phyloP scores from a whole-genome alignment of 2,329 filamentous ascomycete species.

The Sclerotinia nivalis region DNA sequence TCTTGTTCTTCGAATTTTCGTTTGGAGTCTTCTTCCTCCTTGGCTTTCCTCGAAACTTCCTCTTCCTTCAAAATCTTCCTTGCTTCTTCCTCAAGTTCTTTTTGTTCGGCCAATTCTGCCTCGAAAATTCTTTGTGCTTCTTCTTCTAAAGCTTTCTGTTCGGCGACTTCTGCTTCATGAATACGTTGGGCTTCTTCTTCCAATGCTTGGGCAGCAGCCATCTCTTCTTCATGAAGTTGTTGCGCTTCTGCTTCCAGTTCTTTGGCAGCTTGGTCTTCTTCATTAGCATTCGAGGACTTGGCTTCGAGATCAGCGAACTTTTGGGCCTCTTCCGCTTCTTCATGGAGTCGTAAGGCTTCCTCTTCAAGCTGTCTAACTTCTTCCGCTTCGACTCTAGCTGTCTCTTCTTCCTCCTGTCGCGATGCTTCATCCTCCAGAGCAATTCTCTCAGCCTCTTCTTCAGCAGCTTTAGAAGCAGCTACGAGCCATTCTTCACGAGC shows the following conservation, averaged over 20 bases:
- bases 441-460: background rate
- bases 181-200: constrained; percentile 17
- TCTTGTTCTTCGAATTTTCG: constrained; percentile 50
- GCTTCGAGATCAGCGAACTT: background rate
- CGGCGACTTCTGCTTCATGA: constrained; percentile 16
- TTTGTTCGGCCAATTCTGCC: constrained; percentile 12
- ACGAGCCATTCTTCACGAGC: background rate
- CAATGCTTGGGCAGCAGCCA: background rate
- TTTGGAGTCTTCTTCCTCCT: constrained; percentile 44
- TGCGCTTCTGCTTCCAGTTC: constrained; percentile 3
- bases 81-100: constrained; percentile 52
- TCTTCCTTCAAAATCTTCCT: constrained; percentile 47
- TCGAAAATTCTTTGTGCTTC: constrained; percentile 22
- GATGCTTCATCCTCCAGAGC: background rate
- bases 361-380: background rate
- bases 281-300: background rate
- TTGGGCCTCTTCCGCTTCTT: background rate
- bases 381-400: background rate
- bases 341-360: background rate
- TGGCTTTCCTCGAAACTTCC: constrained; percentile 43
- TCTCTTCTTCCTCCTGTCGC: background rate
- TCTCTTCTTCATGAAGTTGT: background rate
- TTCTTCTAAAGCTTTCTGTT: constrained; percentile 37
- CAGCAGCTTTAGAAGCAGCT: background rate
- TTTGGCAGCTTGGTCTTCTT: background rate